A percentile compares a stretch with the other conserved stretches of the same genome.
Evolutionary conservation across 2,329 filamentous ascomycete genomes (phyloP).

Genomic region (Graphilbum sp.): DNA sequence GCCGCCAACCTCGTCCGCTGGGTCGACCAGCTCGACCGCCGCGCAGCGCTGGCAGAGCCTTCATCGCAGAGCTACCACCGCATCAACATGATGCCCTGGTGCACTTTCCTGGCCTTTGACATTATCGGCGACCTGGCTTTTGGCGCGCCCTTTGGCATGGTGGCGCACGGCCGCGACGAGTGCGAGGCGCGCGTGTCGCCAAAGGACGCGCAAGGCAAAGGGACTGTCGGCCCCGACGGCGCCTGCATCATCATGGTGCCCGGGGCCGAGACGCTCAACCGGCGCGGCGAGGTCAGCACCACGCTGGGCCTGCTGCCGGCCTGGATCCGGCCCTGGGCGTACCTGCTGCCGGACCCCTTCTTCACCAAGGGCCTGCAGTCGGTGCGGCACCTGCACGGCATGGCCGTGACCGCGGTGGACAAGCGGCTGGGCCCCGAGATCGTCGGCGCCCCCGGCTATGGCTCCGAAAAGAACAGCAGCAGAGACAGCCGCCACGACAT

Average conservation of each 20-base stretch:
- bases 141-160: constrained; percentile 22
- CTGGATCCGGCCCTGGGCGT: constrained; percentile 3
- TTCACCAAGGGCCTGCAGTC: constrained; percentile 6
- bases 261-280: constrained; percentile 7
- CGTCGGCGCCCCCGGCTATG: neutral
- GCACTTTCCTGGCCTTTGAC: constrained; percentile 20
- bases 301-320: constrained; percentile 6
- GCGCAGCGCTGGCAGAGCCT: neutral
- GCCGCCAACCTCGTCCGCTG: constrained; percentile 5
- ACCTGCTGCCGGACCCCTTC: constrained; percentile 6
- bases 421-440: constrained; percentile 6
- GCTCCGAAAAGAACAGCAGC: constrained; percentile 2
- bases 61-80: constrained; percentile 2
- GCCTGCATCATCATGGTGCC: constrained; percentile 2
- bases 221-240: too few relatives aligned
- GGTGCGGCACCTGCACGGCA: constrained; percentile 6
- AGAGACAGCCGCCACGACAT: constrained; percentile 6
- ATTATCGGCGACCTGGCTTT: constrained; percentile 26
- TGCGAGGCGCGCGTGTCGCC: constrained; percentile 4
- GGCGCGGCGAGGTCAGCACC: constrained; percentile 8
- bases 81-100: constrained; percentile 11
- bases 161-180: constrained; percentile 6
- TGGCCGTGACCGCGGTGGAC: constrained; percentile 6
- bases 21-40: constrained; percentile 5
- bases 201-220: too few relatives aligned